Evolutionary conservation across 257 asterid genomes (phyloP), one percentile per base, ranked within the genome.

Genomic region (Linderniella brevidens): DNA sequence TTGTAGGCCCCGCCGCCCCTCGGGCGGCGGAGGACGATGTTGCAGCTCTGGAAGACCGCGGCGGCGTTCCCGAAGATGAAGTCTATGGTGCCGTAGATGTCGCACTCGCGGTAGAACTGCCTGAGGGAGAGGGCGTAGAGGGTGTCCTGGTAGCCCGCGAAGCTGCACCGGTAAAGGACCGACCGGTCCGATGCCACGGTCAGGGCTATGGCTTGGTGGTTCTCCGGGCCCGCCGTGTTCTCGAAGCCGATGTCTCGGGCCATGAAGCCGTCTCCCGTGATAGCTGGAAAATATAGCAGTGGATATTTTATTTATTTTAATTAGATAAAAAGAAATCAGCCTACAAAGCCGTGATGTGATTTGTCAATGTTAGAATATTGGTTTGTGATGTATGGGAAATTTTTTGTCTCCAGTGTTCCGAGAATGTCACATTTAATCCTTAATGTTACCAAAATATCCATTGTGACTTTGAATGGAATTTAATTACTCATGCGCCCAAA

Each of bases 181-280:
- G 47, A 42, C 4, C 10, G 47, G 18, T 42, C 47, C 17, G 47
- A 42, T 2, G 17, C 5, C 2, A 42, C 47, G 10, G 17, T 42
- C 17, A 17, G 4, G 14, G 47, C 47, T 17, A 42, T 17, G 17
- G 47, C 47, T 3, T 42, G 47, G 17, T 42, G 15, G 8, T 14
- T 42, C 47, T 13, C 47, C 9, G 47, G 47, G 9, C 47, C 47
- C 47, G 14, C 47, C 47, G 47, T 42, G 47, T 42, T 42, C 47
- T 42, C 9, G 18, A 42, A 42, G 2, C 17, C 17, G 17, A 42
- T 42, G 18, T 42, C 47, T 13, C 14, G 47, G 17, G 47, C 47
- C 47, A 14, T 13, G 47, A 42, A 42, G 1, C 47, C 47, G 14
- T 42, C 14, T 8, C 47, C 47, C 17, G 16, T 13, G 5, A n/a